Conservation (phyloP, 1,284 basidiomycete genomes). For the Cutaneotrichosporon sp. region DNA sequence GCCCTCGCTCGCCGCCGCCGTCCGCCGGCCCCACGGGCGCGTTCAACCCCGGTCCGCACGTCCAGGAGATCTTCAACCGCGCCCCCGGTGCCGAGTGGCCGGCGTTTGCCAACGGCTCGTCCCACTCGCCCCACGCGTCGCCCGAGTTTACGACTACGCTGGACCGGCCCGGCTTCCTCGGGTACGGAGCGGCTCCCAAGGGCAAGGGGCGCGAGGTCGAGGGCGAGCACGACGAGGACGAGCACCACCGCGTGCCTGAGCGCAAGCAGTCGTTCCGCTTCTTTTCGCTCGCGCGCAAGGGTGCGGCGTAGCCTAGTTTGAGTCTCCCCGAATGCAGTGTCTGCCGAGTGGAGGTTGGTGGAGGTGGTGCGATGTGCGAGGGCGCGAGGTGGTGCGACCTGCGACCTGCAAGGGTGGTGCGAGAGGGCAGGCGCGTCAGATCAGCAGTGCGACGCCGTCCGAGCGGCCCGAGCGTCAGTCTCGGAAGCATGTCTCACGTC, state of each 20-base stretch:
- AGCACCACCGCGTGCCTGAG: constrained; percentile 23
- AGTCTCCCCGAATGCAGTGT: neutral
- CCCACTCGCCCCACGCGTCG: neutral
- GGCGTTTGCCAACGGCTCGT: constrained; percentile 7
- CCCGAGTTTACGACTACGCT: neutral
- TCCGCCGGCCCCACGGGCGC: neutral
- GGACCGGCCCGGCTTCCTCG: neutral
- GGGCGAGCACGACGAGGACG: constrained; percentile 14
- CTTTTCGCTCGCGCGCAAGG: constrained; percentile 44
- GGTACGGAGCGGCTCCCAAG: no score
- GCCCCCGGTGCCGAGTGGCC: constrained; percentile 14
- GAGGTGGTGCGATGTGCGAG: neutral
- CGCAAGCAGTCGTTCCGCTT: constrained; percentile 45
- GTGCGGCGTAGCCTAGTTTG: constrained; percentile 9
- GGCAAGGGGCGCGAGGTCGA: neutral
- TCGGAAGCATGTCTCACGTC: no score
- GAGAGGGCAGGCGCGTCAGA: no score
- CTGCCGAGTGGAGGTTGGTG: neutral
- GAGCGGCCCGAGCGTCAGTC: no score
- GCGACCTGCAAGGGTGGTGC: no score
- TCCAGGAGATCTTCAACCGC: constrained; percentile 30
- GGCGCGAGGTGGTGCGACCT: neutral
- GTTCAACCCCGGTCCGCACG: constrained; percentile 14
- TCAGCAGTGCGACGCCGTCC: no score
- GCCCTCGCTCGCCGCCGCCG: neutral